Evolutionary conservation across 129 eudicot genomes (phyloP).

Genomic region (Flaveria brownii): DNA sequence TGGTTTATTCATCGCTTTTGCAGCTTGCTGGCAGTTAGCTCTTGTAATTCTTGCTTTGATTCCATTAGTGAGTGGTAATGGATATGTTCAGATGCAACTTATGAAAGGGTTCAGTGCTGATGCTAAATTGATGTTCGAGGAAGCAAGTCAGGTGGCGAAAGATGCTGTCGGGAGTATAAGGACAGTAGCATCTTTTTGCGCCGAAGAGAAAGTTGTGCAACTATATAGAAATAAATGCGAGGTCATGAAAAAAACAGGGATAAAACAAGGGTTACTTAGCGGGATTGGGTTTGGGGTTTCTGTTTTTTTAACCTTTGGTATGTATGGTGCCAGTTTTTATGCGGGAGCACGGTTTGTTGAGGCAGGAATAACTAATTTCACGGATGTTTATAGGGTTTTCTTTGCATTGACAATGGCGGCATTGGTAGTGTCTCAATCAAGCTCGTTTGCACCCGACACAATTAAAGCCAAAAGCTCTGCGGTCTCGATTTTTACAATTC

Average conservation of each 20-base stretch:
- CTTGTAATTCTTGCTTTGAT: slow-evolving; percentile 63
- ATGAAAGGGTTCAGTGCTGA: slow-evolving; percentile 81
- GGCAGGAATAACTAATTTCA: slow-evolving; percentile 51
- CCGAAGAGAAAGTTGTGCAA: slow-evolving; percentile 72
- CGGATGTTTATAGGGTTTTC: slow-evolving; percentile 72
- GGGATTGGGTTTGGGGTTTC: slow-evolving; percentile 78
- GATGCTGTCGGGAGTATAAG: slow-evolving; percentile 93
- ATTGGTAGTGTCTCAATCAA: slow-evolving; percentile 64
- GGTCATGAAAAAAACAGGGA: slow-evolving; percentile 58
- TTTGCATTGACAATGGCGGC: slow-evolving; percentile 78
- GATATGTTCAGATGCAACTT: slow-evolving; percentile 59
- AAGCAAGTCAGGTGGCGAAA: slow-evolving; percentile 80
- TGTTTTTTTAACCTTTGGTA: slow-evolving; percentile 42
- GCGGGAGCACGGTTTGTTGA: slow-evolving; percentile 72
- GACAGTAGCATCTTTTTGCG: slow-evolving; percentile 83
- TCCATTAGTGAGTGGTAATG: slow-evolving; percentile 62
- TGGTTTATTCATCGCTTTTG: slow-evolving; percentile 67
- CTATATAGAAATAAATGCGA: slow-evolving; percentile 60
- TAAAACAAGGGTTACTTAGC: slow-evolving; percentile 65
- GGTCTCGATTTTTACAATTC: slow-evolving; percentile 58
- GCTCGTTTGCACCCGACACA: slow-evolving; percentile 69
- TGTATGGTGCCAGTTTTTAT: slow-evolving; percentile 68
- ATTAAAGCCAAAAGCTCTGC: slow-evolving; percentile 67
- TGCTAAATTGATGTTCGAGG: slow-evolving; percentile 76
- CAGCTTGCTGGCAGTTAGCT: slow-evolving; percentile 80